Conservation (phyloP, 2,329 filamentous ascomycete species). For the Geoglossum cookeanum region DNA sequence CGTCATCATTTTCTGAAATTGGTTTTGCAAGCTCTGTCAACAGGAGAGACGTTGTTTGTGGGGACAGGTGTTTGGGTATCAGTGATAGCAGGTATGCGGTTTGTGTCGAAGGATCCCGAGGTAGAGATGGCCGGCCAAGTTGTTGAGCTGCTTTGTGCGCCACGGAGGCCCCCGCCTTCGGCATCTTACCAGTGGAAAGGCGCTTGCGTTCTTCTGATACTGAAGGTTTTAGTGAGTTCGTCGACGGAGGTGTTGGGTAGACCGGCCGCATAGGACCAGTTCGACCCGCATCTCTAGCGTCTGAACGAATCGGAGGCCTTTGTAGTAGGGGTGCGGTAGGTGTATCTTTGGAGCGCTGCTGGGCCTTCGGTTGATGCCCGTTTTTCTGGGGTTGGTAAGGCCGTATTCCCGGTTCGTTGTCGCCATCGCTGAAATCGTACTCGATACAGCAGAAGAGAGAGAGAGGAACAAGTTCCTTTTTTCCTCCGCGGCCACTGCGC, state of each 20-base stretch:
- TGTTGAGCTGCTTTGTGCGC: background rate
- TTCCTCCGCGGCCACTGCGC: constrained; percentile 8
- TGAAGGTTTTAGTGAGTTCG: background rate
- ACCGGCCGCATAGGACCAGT: background rate
- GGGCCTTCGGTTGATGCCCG: background rate
- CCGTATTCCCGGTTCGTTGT: background rate
- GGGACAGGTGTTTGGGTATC: constrained; percentile 48
- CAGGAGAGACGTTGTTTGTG: constrained; percentile 48
- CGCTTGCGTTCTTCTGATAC: background rate
- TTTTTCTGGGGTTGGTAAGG: background rate
- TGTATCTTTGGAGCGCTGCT: background rate
- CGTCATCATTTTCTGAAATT: constrained; percentile 53
- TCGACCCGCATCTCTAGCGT: background rate
- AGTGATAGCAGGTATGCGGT: constrained; percentile 36
- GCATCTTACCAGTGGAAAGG: background rate
- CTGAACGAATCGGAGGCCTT: background rate
- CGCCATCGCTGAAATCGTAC: background rate
- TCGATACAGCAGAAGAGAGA: constrained; percentile 9
- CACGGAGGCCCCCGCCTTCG: background rate
- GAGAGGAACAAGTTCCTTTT: constrained; percentile 8
- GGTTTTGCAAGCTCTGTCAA: constrained; percentile 60
- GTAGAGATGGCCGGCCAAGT: constrained; percentile 9
- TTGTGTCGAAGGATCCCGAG: constrained; percentile 16
- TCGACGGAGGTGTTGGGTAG: background rate
- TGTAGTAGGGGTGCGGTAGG: background rate